Evolutionary conservation across 345 rosid genomes (phyloP).

Genomic region (Hibiscus mutabilis): DNA sequence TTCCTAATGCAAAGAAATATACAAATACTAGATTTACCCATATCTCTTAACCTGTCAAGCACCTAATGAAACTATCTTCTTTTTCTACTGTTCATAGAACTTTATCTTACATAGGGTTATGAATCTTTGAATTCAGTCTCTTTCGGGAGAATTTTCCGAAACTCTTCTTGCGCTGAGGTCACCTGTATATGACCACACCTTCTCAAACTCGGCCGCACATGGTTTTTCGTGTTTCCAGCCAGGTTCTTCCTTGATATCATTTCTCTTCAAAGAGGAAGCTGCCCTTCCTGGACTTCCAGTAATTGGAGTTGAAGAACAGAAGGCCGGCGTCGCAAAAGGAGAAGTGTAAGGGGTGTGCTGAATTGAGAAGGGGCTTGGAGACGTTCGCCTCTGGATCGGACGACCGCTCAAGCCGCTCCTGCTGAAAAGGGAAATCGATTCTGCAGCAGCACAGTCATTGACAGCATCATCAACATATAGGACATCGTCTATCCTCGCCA

Average conservation of each 20-base stretch:
- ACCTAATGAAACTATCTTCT: background rate
- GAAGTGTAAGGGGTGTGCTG: background rate
- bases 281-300: background rate
- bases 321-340: background rate
- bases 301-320: background rate
- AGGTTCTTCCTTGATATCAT: background rate
- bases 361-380: background rate
- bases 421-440: conserved; percentile 56
- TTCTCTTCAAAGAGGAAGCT: background rate
- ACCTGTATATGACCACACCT: background rate
- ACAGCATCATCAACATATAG: conserved; percentile 74
- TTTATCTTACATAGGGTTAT: background rate
- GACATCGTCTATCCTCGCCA: conserved; percentile 92
- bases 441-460: conserved; percentile 50
- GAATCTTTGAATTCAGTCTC: background rate
- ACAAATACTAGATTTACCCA: background rate
- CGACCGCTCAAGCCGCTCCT: conserved; percentile 49
- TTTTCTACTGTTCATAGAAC: background rate
- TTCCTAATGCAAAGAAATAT: too few relatives aligned
- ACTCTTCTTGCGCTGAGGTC: background rate
- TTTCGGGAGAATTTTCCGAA: background rate
- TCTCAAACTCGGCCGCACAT: background rate
- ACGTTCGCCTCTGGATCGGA: conserved; percentile 8
- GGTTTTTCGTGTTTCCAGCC: background rate
- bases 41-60: background rate